Conservation (phyloP, 2,329 filamentous ascomycete genomes). For the Aspergillus candidus region DNA sequence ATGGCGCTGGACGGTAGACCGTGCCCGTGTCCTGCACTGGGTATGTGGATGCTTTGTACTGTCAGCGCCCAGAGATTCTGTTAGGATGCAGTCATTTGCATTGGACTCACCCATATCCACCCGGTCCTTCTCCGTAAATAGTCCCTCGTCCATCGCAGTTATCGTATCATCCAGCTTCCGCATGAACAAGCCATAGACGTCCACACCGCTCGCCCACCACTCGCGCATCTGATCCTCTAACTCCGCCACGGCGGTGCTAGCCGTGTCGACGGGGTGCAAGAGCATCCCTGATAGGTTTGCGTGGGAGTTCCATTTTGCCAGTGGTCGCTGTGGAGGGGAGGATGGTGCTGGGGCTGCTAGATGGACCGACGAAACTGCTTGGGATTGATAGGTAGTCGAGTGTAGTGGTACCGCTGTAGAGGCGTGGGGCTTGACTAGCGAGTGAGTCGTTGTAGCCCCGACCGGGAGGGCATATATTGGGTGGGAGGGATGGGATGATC, state of each 20-base stretch:
- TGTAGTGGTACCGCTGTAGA: too few relatives aligned
- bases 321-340: background rate
- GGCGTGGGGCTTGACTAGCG: too few relatives aligned
- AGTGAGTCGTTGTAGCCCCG: too few relatives aligned
- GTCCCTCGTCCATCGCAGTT: slow-evolving; percentile 64
- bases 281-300: slow-evolving; percentile 5
- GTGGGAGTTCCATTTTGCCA: slow-evolving; percentile 3
- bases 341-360: background rate
- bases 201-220: slow-evolving; percentile 26
- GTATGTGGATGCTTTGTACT: too few relatives aligned
- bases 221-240: slow-evolving; percentile 32
- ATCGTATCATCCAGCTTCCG: slow-evolving; percentile 62
- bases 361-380: background rate
- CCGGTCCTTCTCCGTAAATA: slow-evolving; percentile 41
- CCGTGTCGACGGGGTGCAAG: slow-evolving; percentile 14
- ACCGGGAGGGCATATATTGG: too few relatives aligned
- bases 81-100: too few relatives aligned
- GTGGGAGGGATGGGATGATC: too few relatives aligned
- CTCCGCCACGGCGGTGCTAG: slow-evolving; percentile 15
- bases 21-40: background rate
- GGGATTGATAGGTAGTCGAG: too few relatives aligned
- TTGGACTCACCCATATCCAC: slow-evolving; percentile 21
- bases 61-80: too few relatives aligned
- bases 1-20: background rate
- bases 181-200: slow-evolving; percentile 53